These are phyloP conservation scores for Bryum argenteum DNA, from an alignment of 225 moss, liverwort and hornwort genomes.

Conservation along the genomic window DNA sequence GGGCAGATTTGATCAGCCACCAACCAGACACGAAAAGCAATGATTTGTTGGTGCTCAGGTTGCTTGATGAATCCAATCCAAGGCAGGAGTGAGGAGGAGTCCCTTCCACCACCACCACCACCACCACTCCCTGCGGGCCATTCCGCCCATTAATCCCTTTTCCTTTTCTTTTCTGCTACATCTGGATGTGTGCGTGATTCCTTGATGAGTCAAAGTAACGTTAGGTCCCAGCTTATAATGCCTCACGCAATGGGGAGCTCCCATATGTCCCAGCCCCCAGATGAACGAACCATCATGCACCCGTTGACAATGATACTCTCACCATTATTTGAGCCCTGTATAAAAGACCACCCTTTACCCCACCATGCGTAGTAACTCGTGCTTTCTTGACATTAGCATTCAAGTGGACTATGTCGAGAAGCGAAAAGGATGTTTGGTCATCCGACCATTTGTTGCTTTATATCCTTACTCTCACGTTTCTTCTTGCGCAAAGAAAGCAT, in stretches of 20 bases:
- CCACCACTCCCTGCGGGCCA: too few relatives aligned
- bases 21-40: not conserved
- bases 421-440: not conserved
- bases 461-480: too few relatives aligned
- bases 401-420: not conserved
- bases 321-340: slow-evolving; percentile 37
- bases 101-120: too few relatives aligned
- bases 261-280: not conserved
- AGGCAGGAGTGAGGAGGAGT: too few relatives aligned
- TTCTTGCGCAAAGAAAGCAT: too few relatives aligned
- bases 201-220: not conserved
- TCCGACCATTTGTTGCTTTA: too few relatives aligned
- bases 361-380: slow-evolving; percentile 9
- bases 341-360: not conserved
- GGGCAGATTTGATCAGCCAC: not conserved
- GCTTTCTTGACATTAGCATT: slow-evolving; percentile 20
- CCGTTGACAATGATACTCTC: slow-evolving; percentile 15
- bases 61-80: not conserved
- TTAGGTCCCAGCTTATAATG: not conserved
- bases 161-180: not conserved
- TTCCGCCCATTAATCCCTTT: too few relatives aligned
- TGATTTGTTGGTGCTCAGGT: slow-evolving; percentile 2
- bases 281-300: not conserved
- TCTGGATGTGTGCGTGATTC: not conserved
- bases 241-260: too few relatives aligned